Evolutionary conservation across 305 asterid genomes (phyloP), one percentile per base, ranked within the genome.

Genomic region (Fraxinus dipetala): DNA sequence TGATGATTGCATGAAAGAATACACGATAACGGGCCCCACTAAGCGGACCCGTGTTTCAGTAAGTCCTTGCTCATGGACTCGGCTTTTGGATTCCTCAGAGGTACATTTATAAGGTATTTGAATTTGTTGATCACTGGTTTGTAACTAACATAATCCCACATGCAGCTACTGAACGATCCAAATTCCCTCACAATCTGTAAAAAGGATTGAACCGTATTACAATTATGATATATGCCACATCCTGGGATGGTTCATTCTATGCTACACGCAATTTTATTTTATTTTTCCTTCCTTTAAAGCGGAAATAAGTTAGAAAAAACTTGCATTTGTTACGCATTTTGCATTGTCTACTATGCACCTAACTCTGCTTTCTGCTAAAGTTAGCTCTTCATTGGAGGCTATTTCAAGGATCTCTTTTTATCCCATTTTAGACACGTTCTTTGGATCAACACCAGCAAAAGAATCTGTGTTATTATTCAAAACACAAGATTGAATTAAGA

Each of bases 1-100:
- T 2, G 97, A 91, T 1, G 97, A 97, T 77, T 94, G 99, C 97
- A 94, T 92, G 85, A 94, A 92, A 38, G 98, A 95, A 69, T 93
- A 91, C 24, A 95, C 93, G 80, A 95, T 94, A 1, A 95, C 97
- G 24, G 97, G 98, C 34, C 99, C 97, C 77, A 95, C 97, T 9
- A 93, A 90, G 16, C 96, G 89, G 82, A 93, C 45, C 99, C 98
- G 7, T 91, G 89, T 76, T 92, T 87, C 84, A 89, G 8, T 74
- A 95, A 38, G 83, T 94, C 99, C 86, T 92, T 94, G 94, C 98
- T 95, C 0, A 95, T 91, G 73, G 80, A 84, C 87, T 95, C 98
- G 14, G 99, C 95, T 87, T 95, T 95, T 10, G 99, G 96, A 63
- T 88, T 92, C 83, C 95, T 92, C 85, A 94, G 34, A 2, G 97